A percentile compares a stretch with the other conserved stretches of the same genome.
Conservation (phyloP, 1,284 basidiomycete species). For the Austropuccinia psidii region DNA sequence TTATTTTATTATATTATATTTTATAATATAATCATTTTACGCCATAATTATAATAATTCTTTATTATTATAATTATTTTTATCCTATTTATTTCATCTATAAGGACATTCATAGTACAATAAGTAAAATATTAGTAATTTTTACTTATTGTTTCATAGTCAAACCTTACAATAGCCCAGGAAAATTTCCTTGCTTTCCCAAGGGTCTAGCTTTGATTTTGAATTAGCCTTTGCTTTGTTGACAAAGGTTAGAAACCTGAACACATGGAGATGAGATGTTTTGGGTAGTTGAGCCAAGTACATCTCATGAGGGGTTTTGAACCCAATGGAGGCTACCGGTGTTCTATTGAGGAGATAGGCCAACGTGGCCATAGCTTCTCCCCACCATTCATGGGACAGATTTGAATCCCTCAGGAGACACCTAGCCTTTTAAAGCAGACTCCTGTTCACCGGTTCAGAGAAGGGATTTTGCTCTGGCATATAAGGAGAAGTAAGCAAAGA, state of each 20-base stretch:
- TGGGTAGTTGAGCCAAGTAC: neutral
- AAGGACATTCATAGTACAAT: too few relatives aligned
- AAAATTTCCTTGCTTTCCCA: neutral
- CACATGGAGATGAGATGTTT: neutral
- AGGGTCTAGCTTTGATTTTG: neutral
- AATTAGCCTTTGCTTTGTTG: too few relatives aligned
- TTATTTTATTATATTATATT: too few relatives aligned
- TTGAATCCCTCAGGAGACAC: neutral
- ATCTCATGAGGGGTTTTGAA: neutral
- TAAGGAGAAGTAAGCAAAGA: conserved; percentile 24
- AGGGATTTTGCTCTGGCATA: conserved; percentile 14
- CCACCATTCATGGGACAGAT: neutral
- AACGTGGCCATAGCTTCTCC: neutral
- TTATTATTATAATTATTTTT: too few relatives aligned
- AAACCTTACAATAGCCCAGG: too few relatives aligned
- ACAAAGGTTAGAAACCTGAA: neutral
- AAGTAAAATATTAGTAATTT: too few relatives aligned
- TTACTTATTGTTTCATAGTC: too few relatives aligned
- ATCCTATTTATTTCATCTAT: too few relatives aligned
- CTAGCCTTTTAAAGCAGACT: neutral
- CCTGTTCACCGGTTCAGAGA: conserved; percentile 5
- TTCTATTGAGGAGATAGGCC: neutral
- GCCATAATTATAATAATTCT: too few relatives aligned
- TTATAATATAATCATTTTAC: too few relatives aligned
- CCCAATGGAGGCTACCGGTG: neutral